phyloP scores from a whole-genome alignment of 345 rosid species.

The Odontarrhena argentea region DNA sequence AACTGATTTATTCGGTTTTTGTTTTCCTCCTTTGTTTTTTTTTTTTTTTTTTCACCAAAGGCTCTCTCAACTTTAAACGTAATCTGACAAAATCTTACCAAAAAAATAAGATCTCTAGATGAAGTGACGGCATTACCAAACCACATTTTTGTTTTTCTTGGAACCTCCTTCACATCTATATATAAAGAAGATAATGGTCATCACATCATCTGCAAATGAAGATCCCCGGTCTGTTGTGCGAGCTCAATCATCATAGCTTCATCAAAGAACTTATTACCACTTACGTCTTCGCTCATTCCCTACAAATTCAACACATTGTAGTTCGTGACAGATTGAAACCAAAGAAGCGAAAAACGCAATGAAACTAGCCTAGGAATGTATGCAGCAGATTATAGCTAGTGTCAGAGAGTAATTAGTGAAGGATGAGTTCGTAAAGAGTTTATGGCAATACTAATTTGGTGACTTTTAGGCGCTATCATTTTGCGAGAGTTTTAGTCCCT shows the following conservation, averaged over 20 bases:
- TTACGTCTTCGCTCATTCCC: conserved; percentile 96
- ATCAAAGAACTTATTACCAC: conserved; percentile 84
- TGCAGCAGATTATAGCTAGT: background rate
- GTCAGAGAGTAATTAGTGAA: too few species aligned
- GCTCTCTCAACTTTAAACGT: too few species aligned
- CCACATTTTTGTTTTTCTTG: too few species aligned
- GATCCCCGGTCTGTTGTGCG: conserved; percentile 80
- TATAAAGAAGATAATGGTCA: background rate
- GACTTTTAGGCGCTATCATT: too few species aligned
- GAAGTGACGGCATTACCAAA: too few species aligned
- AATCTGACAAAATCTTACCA: too few species aligned
- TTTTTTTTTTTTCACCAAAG: too few species aligned
- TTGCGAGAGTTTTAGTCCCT: background rate
- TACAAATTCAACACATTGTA: conserved; percentile 32
- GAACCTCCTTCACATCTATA: too few species aligned
- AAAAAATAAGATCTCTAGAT: too few species aligned
- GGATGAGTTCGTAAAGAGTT: background rate
- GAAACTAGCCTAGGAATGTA: background rate
- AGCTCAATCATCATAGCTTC: conserved; percentile 90
- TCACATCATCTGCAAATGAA: conserved; percentile 77
- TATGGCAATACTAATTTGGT: background rate
- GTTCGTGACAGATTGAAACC: conserved; percentile 1
- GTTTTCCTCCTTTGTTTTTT: too few species aligned
- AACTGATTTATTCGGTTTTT: too few species aligned
- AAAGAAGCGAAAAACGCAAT: conserved; percentile 1